phyloP scores from a whole-genome alignment of 129 eudicot genomes.

The Oenanthe sinensis region DNA sequence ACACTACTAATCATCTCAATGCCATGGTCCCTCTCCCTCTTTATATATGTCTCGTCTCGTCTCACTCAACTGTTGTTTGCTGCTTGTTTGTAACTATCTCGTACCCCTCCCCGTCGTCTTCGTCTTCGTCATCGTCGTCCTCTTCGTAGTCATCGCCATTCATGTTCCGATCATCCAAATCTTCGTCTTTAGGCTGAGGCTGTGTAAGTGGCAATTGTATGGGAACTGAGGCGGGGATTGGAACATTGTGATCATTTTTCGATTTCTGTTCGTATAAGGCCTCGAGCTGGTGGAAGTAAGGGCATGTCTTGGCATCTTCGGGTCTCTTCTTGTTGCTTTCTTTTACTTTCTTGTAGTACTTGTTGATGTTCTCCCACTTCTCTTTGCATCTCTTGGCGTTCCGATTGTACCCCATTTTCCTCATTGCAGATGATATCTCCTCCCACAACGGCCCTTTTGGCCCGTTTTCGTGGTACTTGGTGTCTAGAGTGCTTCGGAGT shows the following conservation, averaged over 20 bases:
- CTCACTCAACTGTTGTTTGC: slow-evolving; percentile 25
- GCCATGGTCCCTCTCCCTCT: neutral
- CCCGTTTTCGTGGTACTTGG: slow-evolving; percentile 72
- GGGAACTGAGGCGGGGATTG: slow-evolving; percentile 22
- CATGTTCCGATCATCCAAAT: slow-evolving; percentile 8
- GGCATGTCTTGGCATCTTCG: slow-evolving; percentile 85
- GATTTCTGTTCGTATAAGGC: slow-evolving; percentile 67
- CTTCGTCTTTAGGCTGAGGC: slow-evolving; percentile 11
- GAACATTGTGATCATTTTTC: slow-evolving; percentile 1
- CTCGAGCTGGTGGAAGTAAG: slow-evolving; percentile 77
- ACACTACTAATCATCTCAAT: neutral
- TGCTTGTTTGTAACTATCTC: slow-evolving; percentile 65
- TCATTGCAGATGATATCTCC: slow-evolving; percentile 71
- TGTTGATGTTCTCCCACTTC: slow-evolving; percentile 96
- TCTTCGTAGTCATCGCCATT: slow-evolving; percentile 33
- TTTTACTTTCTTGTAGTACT: slow-evolving; percentile 82
- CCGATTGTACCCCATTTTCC: slow-evolving; percentile 69
- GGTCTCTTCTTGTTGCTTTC: slow-evolving; percentile 92
- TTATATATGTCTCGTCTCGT: neutral
- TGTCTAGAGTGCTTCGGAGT: slow-evolving; percentile 61
- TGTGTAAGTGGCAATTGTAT: slow-evolving; percentile 63
- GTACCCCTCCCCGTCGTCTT: slow-evolving; percentile 49
- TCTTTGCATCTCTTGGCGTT: slow-evolving; percentile 84
- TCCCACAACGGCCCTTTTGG: slow-evolving; percentile 96
- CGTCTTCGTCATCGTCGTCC: slow-evolving; percentile 42